These are phyloP conservation scores for Rhizophora mangle DNA, from an alignment of 345 rosid genomes.

Conservation along the genomic window DNA sequence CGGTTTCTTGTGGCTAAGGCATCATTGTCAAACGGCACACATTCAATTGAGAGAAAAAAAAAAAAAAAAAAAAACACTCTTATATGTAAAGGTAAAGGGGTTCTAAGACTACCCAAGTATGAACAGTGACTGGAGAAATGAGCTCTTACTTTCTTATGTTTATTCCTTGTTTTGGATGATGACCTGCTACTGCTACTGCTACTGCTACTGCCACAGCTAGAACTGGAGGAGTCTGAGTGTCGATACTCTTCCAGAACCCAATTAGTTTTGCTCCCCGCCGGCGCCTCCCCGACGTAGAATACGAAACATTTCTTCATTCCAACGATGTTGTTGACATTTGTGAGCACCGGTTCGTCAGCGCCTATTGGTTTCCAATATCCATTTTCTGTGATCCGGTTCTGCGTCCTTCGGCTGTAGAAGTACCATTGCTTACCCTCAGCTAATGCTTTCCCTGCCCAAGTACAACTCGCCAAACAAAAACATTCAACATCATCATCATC, in stretches of 20 bases:
- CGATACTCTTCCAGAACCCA: slow-evolving; percentile 90
- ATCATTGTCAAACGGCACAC: too few relatives aligned
- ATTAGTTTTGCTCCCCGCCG: slow-evolving; percentile 46
- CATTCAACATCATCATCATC: too few relatives aligned
- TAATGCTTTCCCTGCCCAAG: slow-evolving; percentile 69
- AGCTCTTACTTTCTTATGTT: slow-evolving; percentile 37
- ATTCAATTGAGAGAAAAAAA: too few relatives aligned
- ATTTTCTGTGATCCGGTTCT: slow-evolving; percentile 52
- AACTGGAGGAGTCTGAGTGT: slow-evolving; percentile 40
- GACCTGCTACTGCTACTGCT: slow-evolving; percentile 19
- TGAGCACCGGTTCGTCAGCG: slow-evolving; percentile 55
- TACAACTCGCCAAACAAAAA: neutral
- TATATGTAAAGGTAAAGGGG: too few relatives aligned
- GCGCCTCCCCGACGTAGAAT: slow-evolving; percentile 60
- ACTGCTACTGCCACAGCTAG: slow-evolving; percentile 10
- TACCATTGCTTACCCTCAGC: slow-evolving; percentile 87
- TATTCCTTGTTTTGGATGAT: slow-evolving; percentile 55
- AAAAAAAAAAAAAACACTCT: too few relatives aligned
- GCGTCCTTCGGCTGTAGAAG: slow-evolving; percentile 71
- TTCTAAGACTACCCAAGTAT: too few relatives aligned
- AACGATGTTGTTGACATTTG: slow-evolving; percentile 44
- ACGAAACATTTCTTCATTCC: slow-evolving; percentile 61
- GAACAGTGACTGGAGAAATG: neutral
- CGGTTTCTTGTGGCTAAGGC: too few relatives aligned
- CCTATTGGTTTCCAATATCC: slow-evolving; percentile 82